Percentiles rank a stretch among this genome's conserved stretches.
Conservation (phyloP, 106 monocot genomes). For the Platanthera zijinensis region DNA sequence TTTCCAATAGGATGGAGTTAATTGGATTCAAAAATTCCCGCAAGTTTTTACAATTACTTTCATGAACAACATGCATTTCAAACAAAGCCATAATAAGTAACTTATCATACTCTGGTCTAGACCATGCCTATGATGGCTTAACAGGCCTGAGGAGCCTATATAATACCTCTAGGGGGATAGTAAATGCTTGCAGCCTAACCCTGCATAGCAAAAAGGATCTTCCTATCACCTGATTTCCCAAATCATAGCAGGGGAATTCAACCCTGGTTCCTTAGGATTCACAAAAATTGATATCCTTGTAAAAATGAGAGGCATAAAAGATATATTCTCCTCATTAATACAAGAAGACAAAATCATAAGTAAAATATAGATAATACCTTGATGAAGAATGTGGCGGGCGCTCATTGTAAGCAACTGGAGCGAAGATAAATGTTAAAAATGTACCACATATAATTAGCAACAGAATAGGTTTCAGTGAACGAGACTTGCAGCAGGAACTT, state of each 20-base stretch:
- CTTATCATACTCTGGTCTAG: not conserved
- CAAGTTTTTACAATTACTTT: too few relatives aligned
- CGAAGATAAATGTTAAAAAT: constrained; percentile 34
- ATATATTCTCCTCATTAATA: not conserved
- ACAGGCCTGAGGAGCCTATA: not conserved
- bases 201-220: not conserved
- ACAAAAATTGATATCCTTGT: not conserved
- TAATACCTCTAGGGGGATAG: not conserved
- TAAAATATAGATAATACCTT: constrained; percentile 26
- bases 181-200: not conserved
- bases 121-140: not conserved
- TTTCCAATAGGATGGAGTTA: too few relatives aligned
- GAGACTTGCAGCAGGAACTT: constrained; percentile 41
- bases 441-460: constrained; percentile 51
- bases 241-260: not conserved
- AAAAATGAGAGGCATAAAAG: not conserved
- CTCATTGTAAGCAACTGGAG: constrained; percentile 36
- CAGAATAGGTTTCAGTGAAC: constrained; percentile 39
- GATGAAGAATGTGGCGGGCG: constrained; percentile 15
- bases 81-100: not conserved
- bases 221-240: not conserved
- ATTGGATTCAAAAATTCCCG: too few relatives aligned
- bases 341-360: not conserved
- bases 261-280: not conserved
- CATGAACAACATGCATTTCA: too few relatives aligned